These are phyloP conservation scores for Pseudogymnoascus sp. DNA, from an alignment of 2,329 filamentous ascomycete genomes.

Conservation along the genomic window DNA sequence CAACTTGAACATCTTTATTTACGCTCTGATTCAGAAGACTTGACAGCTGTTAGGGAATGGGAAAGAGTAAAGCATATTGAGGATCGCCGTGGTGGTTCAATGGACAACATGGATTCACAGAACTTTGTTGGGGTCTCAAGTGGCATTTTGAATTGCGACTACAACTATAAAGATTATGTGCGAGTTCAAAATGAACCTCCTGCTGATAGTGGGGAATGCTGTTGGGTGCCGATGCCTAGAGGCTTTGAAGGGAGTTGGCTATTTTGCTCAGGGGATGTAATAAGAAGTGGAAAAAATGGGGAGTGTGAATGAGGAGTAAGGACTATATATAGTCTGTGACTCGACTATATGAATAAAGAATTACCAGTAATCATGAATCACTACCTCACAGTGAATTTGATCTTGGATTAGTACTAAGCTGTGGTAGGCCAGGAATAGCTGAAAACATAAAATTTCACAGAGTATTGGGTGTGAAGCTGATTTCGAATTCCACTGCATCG, in stretches of 20 bases:
- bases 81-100: slow-evolving; percentile 6
- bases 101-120: slow-evolving; percentile 8
- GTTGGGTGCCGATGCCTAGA: slow-evolving; percentile 11
- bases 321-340: not conserved
- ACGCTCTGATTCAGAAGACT: slow-evolving; percentile 8
- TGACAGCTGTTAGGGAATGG: slow-evolving; percentile 10
- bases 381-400: too few species aligned
- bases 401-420: too few species aligned
- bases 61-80: slow-evolving; percentile 11
- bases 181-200: slow-evolving; percentile 11
- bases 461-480: not conserved
- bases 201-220: slow-evolving; percentile 10
- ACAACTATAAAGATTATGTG: slow-evolving; percentile 11
- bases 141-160: slow-evolving; percentile 12
- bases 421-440: too few species aligned
- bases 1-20: slow-evolving; percentile 10
- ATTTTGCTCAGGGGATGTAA: slow-evolving; percentile 9
- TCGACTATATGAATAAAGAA: too few species aligned
- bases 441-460: not conserved
- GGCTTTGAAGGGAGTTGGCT: slow-evolving; percentile 12
- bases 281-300: slow-evolving; percentile 11
- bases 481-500: not conserved
- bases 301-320: not conserved
- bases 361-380: too few species aligned
- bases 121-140: slow-evolving; percentile 11